Evolutionary conservation across 2,329 filamentous ascomycete species (phyloP).

Genomic region (Exophiala dermatitidis): DNA sequence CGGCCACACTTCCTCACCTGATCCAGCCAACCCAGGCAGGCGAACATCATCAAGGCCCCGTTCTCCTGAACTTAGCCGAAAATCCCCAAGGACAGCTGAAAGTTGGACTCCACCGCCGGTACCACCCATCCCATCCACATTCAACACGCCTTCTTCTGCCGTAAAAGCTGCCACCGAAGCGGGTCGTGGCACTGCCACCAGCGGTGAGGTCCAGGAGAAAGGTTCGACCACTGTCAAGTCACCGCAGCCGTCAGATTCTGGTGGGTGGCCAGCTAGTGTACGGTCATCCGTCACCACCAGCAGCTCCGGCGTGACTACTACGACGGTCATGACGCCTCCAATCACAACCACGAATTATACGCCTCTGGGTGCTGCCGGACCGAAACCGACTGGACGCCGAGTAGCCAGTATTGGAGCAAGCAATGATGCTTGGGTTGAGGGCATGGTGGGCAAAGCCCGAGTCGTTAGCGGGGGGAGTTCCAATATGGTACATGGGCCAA

Average conservation of each 20-base stretch:
- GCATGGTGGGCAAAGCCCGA: slow-evolving; percentile 40
- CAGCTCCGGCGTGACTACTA: slow-evolving; percentile 15
- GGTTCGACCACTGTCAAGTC: background rate
- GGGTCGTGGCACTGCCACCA: slow-evolving; percentile 1
- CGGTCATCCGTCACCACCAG: slow-evolving; percentile 4
- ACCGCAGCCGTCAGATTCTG: background rate
- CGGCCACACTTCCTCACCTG: background rate
- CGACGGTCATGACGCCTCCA: slow-evolving; percentile 17
- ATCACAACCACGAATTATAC: slow-evolving; percentile 28
- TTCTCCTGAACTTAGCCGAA: slow-evolving; percentile 10
- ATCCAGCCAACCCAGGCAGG: slow-evolving; percentile 8
- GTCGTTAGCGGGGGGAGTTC: slow-evolving; percentile 22
- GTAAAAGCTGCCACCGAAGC: slow-evolving; percentile 8
- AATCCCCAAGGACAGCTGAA: background rate
- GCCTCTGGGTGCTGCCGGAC: slow-evolving; percentile 41
- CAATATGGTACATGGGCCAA: slow-evolving; percentile 13
- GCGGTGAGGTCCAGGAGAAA: background rate
- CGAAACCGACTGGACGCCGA: slow-evolving; percentile 36
- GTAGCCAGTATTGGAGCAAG: slow-evolving; percentile 36
- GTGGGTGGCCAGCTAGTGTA: background rate
- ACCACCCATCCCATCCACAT: slow-evolving; percentile 21
- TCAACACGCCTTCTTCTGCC: slow-evolving; percentile 9
- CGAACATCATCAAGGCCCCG: slow-evolving; percentile 3
- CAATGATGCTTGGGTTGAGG: slow-evolving; percentile 44
- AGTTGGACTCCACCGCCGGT: slow-evolving; percentile 21